Conservation (phyloP, 495 filamentous ascomycete species). For the Durotheca rogersii region DNA sequence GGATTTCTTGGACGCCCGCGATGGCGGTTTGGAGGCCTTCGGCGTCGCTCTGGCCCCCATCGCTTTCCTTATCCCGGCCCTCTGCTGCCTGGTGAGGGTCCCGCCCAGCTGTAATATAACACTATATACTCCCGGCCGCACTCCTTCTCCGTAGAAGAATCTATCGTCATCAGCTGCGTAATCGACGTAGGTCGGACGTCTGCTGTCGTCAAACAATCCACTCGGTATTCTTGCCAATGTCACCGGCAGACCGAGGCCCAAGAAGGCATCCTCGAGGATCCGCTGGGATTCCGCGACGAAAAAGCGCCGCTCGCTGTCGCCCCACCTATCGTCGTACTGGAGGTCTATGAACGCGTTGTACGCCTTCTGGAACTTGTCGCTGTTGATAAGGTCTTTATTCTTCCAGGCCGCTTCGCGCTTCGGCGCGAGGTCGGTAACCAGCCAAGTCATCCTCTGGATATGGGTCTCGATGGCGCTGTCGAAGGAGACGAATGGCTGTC, state of each 20-base stretch:
- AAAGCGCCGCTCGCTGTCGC: background rate
- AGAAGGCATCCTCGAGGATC: constrained; percentile 1
- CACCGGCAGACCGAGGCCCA: constrained; percentile 6
- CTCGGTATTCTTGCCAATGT: background rate
- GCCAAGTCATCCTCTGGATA: background rate
- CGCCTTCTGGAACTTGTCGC: background rate
- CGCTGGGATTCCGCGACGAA: constrained; percentile 2
- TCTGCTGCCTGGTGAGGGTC: background rate
- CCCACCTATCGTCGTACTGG: background rate
- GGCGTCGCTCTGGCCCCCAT: too few species aligned
- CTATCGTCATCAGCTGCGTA: constrained; percentile 6
- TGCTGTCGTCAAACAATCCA: constrained; percentile 8
- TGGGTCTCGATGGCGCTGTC: background rate
- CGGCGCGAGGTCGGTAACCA: background rate
- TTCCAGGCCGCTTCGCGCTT: background rate
- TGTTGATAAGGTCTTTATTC: background rate
- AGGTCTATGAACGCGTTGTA: constrained; percentile 9
- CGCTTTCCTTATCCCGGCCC: background rate
- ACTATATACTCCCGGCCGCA: constrained; percentile 16
- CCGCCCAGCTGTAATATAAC: constrained; percentile 19
- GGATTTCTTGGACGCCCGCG: too few species aligned
- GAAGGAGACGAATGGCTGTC: background rate
- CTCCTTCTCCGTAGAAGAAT: constrained; percentile 9
- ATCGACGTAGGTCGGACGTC: constrained; percentile 24
- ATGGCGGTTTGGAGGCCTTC: too few species aligned